Evolutionary conservation across 768 basidiomycete species (phyloP), one percentile per base, ranked within the genome.

Genomic region (Neoboletus subvelutipes): DNA sequence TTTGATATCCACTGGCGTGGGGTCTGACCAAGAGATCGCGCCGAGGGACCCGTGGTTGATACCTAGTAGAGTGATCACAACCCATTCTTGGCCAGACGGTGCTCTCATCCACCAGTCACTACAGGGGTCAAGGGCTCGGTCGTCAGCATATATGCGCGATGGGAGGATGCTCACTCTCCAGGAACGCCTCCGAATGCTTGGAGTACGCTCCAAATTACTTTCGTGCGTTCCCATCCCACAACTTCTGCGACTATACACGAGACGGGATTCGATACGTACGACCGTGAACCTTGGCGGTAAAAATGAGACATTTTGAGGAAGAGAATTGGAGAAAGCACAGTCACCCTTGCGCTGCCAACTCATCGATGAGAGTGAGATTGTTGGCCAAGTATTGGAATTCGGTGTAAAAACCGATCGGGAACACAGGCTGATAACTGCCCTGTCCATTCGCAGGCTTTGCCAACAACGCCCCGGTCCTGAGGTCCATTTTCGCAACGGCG

Each of bases 151-250:
- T 12, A 39, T 40, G 9, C 28, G 9, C 9, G 33, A 8, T n/a
- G n/a, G 43, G n/a, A 11, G 2, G 33, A 0, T 5, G 71, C 76
- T 65, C 46, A 78, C 74, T 68, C 64, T 26, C 64, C 67, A 3
- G 65, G 11, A 20, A 50, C 62, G 43, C 79, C 80, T 36, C 88
- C 87, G 60, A 92, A 92, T 1, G 80, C 88, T 68, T 92, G 90
- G 3, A 89, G 86, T 0, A 91, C 88, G 6, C 83, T 82, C 90
- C 90, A 92, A 4, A 90, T 77, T 2, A 83, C 77, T 64, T 88
- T 85, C 10, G 79, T 82, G 18, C 82, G 74, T 58, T 84, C 85
- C 83, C 87, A 87, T 4, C 86, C 87, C 45, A 84, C 77, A 48
- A 77, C 75, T 63, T 81, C 76, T n/a, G 53, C 17, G 10, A 52